Conservation (phyloP, 1,139 yeast genomes). For the Candida pseudocylindracea region DNA sequence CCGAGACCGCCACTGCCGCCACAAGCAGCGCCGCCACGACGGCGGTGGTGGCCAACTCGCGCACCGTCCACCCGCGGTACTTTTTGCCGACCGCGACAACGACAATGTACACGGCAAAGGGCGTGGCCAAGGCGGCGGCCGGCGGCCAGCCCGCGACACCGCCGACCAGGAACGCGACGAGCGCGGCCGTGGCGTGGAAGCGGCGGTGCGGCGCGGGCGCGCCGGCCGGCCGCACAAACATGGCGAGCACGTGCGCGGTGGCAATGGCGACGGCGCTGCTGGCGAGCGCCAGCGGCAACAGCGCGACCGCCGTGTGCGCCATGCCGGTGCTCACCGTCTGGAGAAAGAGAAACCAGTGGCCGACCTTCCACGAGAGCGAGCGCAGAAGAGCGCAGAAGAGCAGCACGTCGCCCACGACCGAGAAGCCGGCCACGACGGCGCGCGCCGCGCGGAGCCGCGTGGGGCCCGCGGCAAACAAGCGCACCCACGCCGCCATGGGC, state of each 20-base stretch:
- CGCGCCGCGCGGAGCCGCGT: no score
- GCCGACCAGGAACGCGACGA: slow-evolving; percentile 35
- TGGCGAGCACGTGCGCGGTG: not conserved
- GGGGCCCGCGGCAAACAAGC: no score
- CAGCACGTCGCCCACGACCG: no score
- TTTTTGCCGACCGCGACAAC: slow-evolving; percentile 2
- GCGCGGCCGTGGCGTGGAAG: slow-evolving; percentile 8
- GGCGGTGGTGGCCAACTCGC: slow-evolving; percentile 3
- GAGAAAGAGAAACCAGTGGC: slow-evolving; percentile 35
- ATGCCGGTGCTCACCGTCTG: slow-evolving; percentile 34
- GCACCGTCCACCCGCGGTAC: slow-evolving; percentile 3
- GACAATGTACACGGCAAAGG: slow-evolving; percentile 17
- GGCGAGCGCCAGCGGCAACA: slow-evolving; percentile 73
- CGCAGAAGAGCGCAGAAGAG: no score
- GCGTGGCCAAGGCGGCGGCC: slow-evolving; percentile 40
- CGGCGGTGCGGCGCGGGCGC: no score
- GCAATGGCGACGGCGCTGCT: slow-evolving; percentile 47
- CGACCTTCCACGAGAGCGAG: slow-evolving; percentile 7
- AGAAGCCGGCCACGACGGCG: no score
- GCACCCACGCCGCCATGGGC: no score
- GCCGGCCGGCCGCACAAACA: no score
- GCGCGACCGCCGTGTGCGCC: slow-evolving; percentile 70
- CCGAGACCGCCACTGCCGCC: slow-evolving; percentile 13
- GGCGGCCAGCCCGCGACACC: slow-evolving; percentile 90
- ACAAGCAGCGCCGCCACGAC: slow-evolving; percentile 2